phyloP scores from a whole-genome alignment of 2,329 filamentous ascomycete genomes.

The Phaeosphaeriaceae sp. region DNA sequence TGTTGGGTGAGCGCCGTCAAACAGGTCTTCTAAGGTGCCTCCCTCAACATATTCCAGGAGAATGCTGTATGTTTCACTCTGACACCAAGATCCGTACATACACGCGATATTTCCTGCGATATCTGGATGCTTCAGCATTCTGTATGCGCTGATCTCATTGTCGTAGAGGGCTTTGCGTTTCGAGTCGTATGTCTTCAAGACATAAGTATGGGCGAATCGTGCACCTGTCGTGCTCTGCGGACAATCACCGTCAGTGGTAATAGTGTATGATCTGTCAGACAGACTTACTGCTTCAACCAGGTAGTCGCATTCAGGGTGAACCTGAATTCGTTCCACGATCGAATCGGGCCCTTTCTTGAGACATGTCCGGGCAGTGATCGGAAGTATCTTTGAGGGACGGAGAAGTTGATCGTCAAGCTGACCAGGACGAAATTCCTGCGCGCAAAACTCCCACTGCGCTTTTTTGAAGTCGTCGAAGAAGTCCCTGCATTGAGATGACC shows the following conservation, averaged over 20 bases:
- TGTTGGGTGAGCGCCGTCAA: neutral
- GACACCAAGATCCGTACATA: neutral
- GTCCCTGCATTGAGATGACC: neutral
- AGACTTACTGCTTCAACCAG: neutral
- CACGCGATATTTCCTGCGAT: neutral
- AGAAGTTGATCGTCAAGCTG: neutral
- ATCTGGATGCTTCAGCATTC: neutral
- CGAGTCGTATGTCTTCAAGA: neutral
- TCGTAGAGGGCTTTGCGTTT: neutral
- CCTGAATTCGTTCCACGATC: neutral
- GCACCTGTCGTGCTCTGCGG: neutral
- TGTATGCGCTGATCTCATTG: neutral
- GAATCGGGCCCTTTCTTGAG: neutral
- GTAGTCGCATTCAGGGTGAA: neutral
- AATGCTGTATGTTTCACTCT: neutral
- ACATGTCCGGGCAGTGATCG: neutral
- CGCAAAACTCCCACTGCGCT: neutral
- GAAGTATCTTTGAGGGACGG: neutral
- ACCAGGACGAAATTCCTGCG: neutral
- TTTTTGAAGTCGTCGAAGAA: neutral
- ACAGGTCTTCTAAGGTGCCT: neutral
- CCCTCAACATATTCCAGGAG: neutral
- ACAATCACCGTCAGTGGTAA: neutral
- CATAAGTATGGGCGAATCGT: neutral
- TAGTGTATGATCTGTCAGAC: neutral